Conservation (phyloP, 1,139 yeast species). For the Zygosaccharomyces sapae region DNA sequence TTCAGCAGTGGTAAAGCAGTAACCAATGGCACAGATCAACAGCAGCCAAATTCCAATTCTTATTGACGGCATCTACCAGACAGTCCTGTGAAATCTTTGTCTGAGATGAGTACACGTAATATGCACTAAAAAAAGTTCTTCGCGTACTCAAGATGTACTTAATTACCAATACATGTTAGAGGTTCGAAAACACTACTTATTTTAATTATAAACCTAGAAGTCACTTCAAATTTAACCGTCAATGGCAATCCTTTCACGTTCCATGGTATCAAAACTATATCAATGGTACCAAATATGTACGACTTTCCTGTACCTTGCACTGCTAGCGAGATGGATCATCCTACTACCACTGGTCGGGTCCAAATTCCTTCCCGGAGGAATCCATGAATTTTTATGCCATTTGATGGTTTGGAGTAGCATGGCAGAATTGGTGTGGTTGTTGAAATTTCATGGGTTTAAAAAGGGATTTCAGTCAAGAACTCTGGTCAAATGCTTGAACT, state of each 20-base stretch:
- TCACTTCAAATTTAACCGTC: not conserved
- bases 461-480: constrained; percentile 20
- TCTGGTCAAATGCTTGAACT: constrained; percentile 42
- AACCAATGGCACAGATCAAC: constrained; percentile 20
- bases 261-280: constrained; percentile 21
- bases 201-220: no score
- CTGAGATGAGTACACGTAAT: constrained; percentile 3
- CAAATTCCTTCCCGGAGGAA: constrained; percentile 62
- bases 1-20: constrained; percentile 50
- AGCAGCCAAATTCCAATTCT: constrained; percentile 9
- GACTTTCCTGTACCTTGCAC: constrained; percentile 50
- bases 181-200: no score
- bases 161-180: not conserved
- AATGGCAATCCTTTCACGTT: not conserved
- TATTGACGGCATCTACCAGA: constrained; percentile 2
- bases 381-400: constrained; percentile 56
- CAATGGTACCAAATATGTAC: constrained; percentile 34
- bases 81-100: not conserved
- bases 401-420: constrained; percentile 21
- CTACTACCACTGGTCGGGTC: constrained; percentile 60
- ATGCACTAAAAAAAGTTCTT: not conserved
- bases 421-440: constrained; percentile 29
- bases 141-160: not conserved
- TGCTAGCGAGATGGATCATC: constrained; percentile 48
- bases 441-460: constrained; percentile 26